These are phyloP conservation scores for Rosa lucieae DNA, from an alignment of 306 rosid species.

Conservation along the genomic window DNA sequence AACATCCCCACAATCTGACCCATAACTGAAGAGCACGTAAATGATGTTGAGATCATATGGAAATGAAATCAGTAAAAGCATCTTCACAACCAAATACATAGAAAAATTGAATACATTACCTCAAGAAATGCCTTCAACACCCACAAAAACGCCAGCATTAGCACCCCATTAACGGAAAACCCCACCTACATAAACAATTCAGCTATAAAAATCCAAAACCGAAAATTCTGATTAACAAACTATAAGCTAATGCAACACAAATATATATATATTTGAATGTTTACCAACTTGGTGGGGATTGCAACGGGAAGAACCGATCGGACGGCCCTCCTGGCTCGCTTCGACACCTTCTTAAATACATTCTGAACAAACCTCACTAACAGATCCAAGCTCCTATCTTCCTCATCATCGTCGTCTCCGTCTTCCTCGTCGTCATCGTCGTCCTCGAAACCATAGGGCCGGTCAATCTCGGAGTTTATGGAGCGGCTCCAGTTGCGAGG, in stretches of 20 bases:
- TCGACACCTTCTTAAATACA: conserved; percentile 63
- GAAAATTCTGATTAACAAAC: too few species aligned
- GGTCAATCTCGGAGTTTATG: conserved; percentile 26
- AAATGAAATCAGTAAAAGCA: background rate
- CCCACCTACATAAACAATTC: conserved; percentile 41
- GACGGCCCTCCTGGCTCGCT: conserved; percentile 61
- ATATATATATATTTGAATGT: too few species aligned
- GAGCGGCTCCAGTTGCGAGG: conserved; percentile 59
- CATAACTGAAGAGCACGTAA: background rate
- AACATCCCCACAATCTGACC: background rate
- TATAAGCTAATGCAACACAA: too few species aligned
- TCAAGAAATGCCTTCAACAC: conserved; percentile 74
- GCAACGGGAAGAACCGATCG: conserved; percentile 72
- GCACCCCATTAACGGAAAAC: conserved; percentile 71
- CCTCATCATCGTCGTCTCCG: conserved; percentile 47
- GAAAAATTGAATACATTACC: conserved; percentile 35
- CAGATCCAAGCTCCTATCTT: conserved; percentile 74
- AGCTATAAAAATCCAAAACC: background rate
- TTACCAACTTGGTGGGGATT: conserved; percentile 57
- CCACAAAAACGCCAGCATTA: conserved; percentile 68
- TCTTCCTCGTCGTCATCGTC: conserved; percentile 46
- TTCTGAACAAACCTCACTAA: conserved; percentile 62
- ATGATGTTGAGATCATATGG: background rate
- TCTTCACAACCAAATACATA: background rate
- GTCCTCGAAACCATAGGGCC: conserved; percentile 14